Evolutionary conservation across 176 grass and related monocot genomes (phyloP).

Genomic region (Raddia guianensis): DNA sequence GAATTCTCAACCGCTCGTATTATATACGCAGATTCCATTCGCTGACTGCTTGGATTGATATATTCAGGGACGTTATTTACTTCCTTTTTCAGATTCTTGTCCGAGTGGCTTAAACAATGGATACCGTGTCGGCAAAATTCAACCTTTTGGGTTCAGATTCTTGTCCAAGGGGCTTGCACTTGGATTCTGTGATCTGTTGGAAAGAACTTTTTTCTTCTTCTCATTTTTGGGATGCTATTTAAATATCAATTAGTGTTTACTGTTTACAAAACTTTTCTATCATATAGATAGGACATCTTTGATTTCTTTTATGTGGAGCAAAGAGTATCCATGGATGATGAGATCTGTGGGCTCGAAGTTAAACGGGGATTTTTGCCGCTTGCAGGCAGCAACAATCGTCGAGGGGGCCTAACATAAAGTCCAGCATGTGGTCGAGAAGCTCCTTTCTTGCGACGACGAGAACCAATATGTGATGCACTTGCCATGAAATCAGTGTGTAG

Average conservation of each 20-base stretch:
- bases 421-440: background rate
- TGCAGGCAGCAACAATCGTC: background rate
- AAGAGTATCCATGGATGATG: background rate
- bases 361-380: background rate
- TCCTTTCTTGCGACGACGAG: background rate
- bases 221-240: no score
- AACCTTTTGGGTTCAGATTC: no score
- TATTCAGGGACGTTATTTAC: background rate
- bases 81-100: background rate
- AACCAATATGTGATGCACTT: background rate
- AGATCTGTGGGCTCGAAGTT: background rate
- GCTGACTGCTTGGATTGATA: background rate
- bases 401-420: background rate
- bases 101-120: no score
- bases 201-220: no score
- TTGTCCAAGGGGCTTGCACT: no score
- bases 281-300: no score
- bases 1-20: background rate
- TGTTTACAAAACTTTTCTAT: no score
- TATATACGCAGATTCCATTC: background rate
- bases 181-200: no score
- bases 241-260: no score
- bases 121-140: no score
- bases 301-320: no score
- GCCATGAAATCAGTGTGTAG: background rate